These are phyloP conservation scores for Sideroxylon spinosum DNA, from an alignment of 179 eudicot species.

Conservation along the genomic window DNA sequence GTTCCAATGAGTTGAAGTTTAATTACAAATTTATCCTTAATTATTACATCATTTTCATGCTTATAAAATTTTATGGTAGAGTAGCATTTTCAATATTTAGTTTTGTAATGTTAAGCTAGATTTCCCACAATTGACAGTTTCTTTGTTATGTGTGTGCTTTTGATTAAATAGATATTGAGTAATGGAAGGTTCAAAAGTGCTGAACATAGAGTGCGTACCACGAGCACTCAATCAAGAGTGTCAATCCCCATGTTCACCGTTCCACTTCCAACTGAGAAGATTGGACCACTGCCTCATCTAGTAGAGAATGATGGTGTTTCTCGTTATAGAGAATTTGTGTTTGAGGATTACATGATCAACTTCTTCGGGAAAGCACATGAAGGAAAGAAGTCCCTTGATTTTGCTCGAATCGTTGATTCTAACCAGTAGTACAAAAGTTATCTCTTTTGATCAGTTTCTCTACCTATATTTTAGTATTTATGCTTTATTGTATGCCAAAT, in stretches of 20 bases:
- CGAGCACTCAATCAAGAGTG: constrained; percentile 31
- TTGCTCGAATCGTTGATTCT: constrained; percentile 13
- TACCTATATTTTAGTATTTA: too few species aligned
- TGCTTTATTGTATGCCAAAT: too few species aligned
- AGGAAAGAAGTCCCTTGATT: constrained; percentile 37
- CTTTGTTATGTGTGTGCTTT: neutral
- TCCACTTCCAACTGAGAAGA: constrained; percentile 16
- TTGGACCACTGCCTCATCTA: constrained; percentile 31
- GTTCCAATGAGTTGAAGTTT: too few species aligned
- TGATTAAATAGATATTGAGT: constrained; percentile 25
- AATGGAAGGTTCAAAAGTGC: constrained; percentile 37
- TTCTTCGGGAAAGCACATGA: constrained; percentile 30
- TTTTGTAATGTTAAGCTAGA: too few species aligned
- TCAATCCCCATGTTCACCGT: constrained; percentile 28
- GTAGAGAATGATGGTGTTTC: constrained; percentile 29
- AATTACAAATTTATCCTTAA: too few species aligned
- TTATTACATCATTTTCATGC: too few species aligned
- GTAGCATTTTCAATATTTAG: too few species aligned
- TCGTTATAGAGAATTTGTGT: constrained; percentile 21
- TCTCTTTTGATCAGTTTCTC: too few species aligned
- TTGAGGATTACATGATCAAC: constrained; percentile 29
- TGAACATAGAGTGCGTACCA: constrained; percentile 36
- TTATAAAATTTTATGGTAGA: too few species aligned
- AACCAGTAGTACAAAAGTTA: neutral
- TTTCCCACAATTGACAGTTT: too few species aligned